Evolutionary conservation across 179 eudicot genomes (phyloP).

Genomic region (Dionaea muscipula): DNA sequence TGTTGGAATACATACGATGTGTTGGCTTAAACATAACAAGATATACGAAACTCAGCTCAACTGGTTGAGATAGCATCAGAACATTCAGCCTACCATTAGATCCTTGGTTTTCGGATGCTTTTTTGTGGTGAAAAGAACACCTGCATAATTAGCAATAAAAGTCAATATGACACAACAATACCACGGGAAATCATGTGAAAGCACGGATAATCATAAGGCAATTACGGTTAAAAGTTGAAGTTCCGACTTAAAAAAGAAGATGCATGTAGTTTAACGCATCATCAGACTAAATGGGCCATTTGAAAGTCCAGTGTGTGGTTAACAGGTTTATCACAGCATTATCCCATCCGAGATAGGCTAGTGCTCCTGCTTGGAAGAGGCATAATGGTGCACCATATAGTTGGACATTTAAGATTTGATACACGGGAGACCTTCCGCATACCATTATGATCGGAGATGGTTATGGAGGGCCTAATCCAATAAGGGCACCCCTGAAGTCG

Average conservation of each 20-base stretch:
- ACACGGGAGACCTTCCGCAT: constrained; percentile 6
- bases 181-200: too few species aligned
- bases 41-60: not conserved
- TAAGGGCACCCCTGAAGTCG: constrained; percentile 94
- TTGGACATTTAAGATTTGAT: not conserved
- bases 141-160: constrained; percentile 25
- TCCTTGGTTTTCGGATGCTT: constrained; percentile 94
- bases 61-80: not conserved
- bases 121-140: constrained; percentile 70
- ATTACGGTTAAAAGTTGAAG: too few species aligned
- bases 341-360: too few species aligned
- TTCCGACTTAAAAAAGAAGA: too few species aligned
- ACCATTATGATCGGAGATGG: constrained; percentile 86
- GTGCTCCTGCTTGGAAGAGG: too few species aligned
- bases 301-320: too few species aligned
- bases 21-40: not conserved
- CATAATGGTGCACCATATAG: too few species aligned
- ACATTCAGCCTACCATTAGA: constrained; percentile 43
- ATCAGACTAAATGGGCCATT: too few species aligned
- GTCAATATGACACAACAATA: constrained; percentile 8
- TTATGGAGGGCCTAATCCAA: constrained; percentile 96
- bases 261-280: too few species aligned
- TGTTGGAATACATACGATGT: not conserved
- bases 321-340: too few species aligned
- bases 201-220: too few species aligned